Evolutionary conservation across 2,329 filamentous ascomycete species (phyloP).

Genomic region (Hirsutella thompsonii): DNA sequence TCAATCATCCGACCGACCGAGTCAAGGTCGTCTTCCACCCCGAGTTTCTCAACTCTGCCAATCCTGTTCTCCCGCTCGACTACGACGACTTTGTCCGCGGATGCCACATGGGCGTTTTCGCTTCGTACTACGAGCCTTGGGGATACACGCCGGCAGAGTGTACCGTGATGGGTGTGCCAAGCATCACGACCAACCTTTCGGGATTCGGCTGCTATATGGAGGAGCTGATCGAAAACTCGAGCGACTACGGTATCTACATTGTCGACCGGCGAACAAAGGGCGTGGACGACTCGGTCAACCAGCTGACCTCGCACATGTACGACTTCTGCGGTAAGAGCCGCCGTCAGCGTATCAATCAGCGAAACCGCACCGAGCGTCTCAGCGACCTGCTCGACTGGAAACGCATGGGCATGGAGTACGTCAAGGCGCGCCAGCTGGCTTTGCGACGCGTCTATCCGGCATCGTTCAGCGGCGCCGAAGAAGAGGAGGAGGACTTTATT

Average conservation of each 20-base stretch:
- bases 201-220: constrained; percentile 99
- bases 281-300: constrained; percentile 93
- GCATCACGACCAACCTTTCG: constrained; percentile 94
- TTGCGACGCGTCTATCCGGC: constrained; percentile 81
- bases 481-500: constrained; percentile 81
- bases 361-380: constrained; percentile 88
- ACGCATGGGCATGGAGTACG: constrained; percentile 98
- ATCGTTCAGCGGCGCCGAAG: constrained; percentile 69
- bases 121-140: constrained; percentile 99
- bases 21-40: constrained; percentile 98
- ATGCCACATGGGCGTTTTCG: constrained; percentile 88
- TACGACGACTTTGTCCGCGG: constrained; percentile 98
- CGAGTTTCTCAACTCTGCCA: constrained; percentile 91
- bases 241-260: constrained; percentile 98
- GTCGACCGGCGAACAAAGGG: constrained; percentile 92
- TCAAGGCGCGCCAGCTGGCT: constrained; percentile 90
- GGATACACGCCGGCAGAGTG: constrained; percentile 97
- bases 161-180: constrained; percentile 97
- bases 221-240: constrained; percentile 93
- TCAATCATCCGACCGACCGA: constrained; percentile 88
- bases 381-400: constrained; percentile 98
- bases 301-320: constrained; percentile 77
- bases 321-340: constrained; percentile 90
- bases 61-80: constrained; percentile 88
- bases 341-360: constrained; percentile 94